Evolutionary conservation across 73 alveolate genomes (phyloP), one percentile per base, ranked within the genome.

Genomic region (Uronychia binucleata): DNA sequence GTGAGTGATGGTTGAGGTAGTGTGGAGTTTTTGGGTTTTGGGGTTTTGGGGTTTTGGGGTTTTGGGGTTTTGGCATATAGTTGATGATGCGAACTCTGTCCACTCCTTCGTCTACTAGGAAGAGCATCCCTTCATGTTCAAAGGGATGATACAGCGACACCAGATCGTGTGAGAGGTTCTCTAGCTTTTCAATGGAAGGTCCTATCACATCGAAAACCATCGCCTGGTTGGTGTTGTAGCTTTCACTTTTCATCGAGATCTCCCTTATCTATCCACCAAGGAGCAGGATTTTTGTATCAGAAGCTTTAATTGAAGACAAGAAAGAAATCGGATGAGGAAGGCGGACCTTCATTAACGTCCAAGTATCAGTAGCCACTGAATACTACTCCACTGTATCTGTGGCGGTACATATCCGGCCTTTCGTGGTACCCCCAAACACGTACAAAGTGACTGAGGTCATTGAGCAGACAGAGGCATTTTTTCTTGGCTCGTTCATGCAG

Each of bases 391-490:
- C 67, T 5, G 95, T 77, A 60, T 90, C 95, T 27, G 79, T 28
- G 26, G 75, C 58, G 75, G 30, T 31, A n/a, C 31, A n/a, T 28
- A 1, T 59, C 27, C 19, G 35, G 35, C 33, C 74, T 30, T 81
- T 46, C 13, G 74, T 26, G 26, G 67, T 13, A 27, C 95, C 95
- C 13, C 95, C 95, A 58, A 90, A 90, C 26, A 90, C 95, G 57
- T 90, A 90, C 25, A 90, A 33, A 0, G 95, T 90, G 57, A 82
- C 95, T 1, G 95, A 46, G 46, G 93, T 90, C 30, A 90, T 32
- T 0, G 88, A 59, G n/a, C 92, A 85, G 13, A 89, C 87, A 33
- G 88, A 74, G 8, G 90, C 58, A 80, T 90, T 90, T 81, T 90
- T 90, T 28, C 95, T 75, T 25, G 90, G 90, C 31, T 79, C 81